Evolutionary conservation across 768 basidiomycete genomes (phyloP).

Genomic region (Neoboletus subvelutipes): DNA sequence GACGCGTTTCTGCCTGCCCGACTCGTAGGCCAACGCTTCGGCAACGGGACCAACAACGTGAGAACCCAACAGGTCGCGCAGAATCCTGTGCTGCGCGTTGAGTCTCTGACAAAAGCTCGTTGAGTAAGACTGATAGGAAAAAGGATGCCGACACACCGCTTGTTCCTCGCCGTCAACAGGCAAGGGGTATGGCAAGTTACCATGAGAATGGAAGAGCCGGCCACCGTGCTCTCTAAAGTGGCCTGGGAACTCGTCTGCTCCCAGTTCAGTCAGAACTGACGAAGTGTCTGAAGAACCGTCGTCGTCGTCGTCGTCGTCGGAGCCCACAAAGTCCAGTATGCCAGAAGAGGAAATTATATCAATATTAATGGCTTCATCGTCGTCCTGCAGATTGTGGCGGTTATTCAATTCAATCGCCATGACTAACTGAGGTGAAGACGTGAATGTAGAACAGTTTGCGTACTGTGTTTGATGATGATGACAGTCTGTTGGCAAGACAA

Average conservation of each 20-base stretch:
- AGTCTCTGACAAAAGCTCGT: slow-evolving; percentile 43
- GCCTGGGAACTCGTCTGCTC: slow-evolving; percentile 51
- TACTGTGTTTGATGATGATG: slow-evolving; percentile 30
- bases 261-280: slow-evolving; percentile 46
- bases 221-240: slow-evolving; percentile 60
- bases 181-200: slow-evolving; percentile 63
- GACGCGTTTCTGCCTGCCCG: slow-evolving; percentile 47
- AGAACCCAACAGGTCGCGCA: slow-evolving; percentile 51
- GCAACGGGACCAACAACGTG: slow-evolving; percentile 62
- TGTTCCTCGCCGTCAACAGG: slow-evolving; percentile 73
- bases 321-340: slow-evolving; percentile 7
- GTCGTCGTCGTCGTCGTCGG: slow-evolving; percentile 33
- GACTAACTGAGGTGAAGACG: slow-evolving; percentile 7
- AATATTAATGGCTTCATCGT: slow-evolving; percentile 12
- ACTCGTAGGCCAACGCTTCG: slow-evolving; percentile 44
- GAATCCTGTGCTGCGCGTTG: slow-evolving; percentile 47
- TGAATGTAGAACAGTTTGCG: slow-evolving; percentile 13
- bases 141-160: slow-evolving; percentile 43
- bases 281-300: slow-evolving; percentile 41
- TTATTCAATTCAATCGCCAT: slow-evolving; percentile 32
- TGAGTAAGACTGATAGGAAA: not conserved
- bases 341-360: slow-evolving; percentile 12
- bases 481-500: slow-evolving; percentile 37
- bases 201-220: slow-evolving; percentile 69
- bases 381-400: slow-evolving; percentile 24